These are phyloP conservation scores for Sugiyamaella valdiviana DNA, from an alignment of 805 yeast species.

Conservation along the genomic window DNA sequence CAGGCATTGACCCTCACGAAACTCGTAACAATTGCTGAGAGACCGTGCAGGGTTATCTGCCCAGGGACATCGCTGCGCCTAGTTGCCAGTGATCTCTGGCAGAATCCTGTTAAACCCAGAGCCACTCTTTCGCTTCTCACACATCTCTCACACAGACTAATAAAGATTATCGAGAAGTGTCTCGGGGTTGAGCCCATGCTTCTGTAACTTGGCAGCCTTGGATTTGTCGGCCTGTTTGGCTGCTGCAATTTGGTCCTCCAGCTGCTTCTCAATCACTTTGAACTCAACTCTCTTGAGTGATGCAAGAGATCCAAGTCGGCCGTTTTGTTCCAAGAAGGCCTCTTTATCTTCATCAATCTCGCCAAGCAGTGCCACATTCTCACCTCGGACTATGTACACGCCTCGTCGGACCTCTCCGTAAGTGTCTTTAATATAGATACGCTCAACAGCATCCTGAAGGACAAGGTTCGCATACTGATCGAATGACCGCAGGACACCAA, in stretches of 20 bases:
- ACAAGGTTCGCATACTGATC: conserved; percentile 94
- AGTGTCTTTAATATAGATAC: conserved; percentile 49
- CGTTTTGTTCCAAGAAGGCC: conserved; percentile 39
- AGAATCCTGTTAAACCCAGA: too few relatives aligned
- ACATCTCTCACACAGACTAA: too few relatives aligned
- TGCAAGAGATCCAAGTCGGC: conserved; percentile 40
- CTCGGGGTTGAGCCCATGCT: conserved; percentile 16
- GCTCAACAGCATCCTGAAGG: conserved; percentile 82
- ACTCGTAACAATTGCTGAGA: too few relatives aligned
- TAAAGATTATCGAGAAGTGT: conserved; percentile 17
- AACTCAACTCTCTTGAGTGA: conserved; percentile 54
- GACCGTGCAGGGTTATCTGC: too few relatives aligned
- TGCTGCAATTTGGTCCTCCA: conserved; percentile 16
- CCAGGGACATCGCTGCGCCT: too few relatives aligned
- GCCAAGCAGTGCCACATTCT: conserved; percentile 89
- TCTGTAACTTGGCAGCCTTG: conserved; percentile 8
- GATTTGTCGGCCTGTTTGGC: conserved; percentile 15
- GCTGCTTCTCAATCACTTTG: conserved; percentile 49
- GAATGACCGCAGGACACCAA: conserved; percentile 88
- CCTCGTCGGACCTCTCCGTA: conserved; percentile 79
- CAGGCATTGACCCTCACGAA: too few relatives aligned
- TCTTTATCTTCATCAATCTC: conserved; percentile 86
- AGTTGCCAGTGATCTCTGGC: too few relatives aligned
- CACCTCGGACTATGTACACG: conserved; percentile 87
- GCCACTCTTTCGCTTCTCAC: too few relatives aligned